These are phyloP conservation scores for Hypoxylon trugodes DNA, from an alignment of 495 filamentous ascomycete species.

Conservation along the genomic window DNA sequence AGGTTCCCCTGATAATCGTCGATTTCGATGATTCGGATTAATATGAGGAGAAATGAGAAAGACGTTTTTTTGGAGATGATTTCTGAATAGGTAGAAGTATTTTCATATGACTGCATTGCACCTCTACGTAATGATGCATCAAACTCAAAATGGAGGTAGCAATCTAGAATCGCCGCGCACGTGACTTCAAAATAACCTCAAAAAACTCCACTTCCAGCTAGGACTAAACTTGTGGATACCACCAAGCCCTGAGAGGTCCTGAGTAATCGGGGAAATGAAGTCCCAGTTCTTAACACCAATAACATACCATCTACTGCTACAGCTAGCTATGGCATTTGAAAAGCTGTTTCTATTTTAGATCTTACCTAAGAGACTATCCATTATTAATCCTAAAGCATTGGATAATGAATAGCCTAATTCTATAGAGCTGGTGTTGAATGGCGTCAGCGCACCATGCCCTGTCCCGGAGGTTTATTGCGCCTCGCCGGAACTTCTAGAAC, in stretches of 20 bases:
- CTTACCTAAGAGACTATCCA: no score
- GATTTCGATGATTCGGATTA: background rate
- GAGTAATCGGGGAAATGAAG: background rate
- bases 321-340: no score
- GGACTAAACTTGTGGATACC: no score
- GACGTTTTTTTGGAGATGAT: background rate
- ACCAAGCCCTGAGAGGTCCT: no score
- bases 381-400: no score
- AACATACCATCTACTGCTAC: background rate
- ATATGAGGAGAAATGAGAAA: background rate
- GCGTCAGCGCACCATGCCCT: no score
- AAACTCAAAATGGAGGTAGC: background rate
- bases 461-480: background rate
- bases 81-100: background rate
- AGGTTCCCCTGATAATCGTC: background rate
- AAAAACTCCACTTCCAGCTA: no score
- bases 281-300: background rate
- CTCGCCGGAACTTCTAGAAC: background rate
- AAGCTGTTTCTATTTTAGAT: no score
- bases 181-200: background rate
- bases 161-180: constrained; percentile 3
- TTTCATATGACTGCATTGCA: background rate
- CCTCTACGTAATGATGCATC: constrained; percentile 11
- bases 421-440: no score
- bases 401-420: no score